Base-by-base conservation (phyloP, 2,329 filamentous ascomycete species). In the Exophiala sideris region DNA sequence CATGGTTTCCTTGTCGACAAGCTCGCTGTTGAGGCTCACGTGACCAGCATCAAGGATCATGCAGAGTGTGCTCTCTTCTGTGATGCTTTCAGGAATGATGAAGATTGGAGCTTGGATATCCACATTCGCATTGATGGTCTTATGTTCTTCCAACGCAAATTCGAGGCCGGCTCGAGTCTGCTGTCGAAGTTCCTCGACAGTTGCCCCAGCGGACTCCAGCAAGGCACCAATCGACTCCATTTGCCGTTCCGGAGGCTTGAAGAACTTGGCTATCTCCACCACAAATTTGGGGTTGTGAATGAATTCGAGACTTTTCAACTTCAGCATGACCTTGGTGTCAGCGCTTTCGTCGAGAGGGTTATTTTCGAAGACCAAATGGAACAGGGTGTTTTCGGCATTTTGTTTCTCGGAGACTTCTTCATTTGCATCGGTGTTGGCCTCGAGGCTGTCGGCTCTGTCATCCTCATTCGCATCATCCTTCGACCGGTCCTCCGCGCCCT, bases 151-250 rank as follows among this genome's bases (percentile, higher is more conserved):
- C 2, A 99, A 76, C 0, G 94, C 95, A 71, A 96, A 99, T 70
- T 99, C 91, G 33, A 99, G 81, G 21, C 94, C 92, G 46, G 94
- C 92, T 68, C 95, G 83, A 3, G 95, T 99, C 73, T 99, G 95
- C 69, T 97, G 91, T 33, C 95, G 83, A 54, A 99, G 79, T 6
- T 91, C 92, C 71, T 99, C 92, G 0, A 99, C 92, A 0, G 94
- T 99, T 1, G 92, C 92, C 20, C 94, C 91, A 4, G 94, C 94
- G 44, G 87, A 90, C 71, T 99, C 95, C 85, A 99, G 89, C 52
- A 99, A 79, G 1, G 94, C 95, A 10, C 85, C 88, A 63, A 99
- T 96, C 8, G 94, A 99, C 68, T 99, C 94, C 91, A 99, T 96
- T 68, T 99, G 95, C 47, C 91, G 82, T 69, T 96, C 91, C 0